Conservation (phyloP, 148 eudicot species). For the Heliosperma pusillum region DNA sequence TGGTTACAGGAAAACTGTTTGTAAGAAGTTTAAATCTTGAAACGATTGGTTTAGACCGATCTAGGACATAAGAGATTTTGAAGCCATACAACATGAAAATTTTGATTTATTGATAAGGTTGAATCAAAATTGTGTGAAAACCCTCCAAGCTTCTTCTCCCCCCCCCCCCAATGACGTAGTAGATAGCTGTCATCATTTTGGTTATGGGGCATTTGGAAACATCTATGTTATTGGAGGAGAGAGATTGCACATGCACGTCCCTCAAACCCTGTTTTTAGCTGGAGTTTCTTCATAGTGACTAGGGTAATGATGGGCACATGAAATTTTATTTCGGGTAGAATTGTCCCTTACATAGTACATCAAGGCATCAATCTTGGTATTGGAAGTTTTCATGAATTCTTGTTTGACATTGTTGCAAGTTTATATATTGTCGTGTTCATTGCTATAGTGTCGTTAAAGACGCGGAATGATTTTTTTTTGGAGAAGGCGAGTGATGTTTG, state of each 20-base stretch:
- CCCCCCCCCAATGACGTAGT: background rate
- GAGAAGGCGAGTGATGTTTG: background rate
- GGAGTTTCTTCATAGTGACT: no score
- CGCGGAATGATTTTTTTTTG: background rate
- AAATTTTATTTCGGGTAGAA: no score
- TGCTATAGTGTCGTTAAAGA: background rate
- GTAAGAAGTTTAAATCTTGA: background rate
- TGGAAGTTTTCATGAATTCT: no score
- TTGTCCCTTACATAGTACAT: no score
- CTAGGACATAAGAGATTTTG: conserved; percentile 3
- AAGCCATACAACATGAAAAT: background rate
- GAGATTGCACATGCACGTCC: no score
- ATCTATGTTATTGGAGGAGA: no score
- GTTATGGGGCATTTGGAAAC: no score
- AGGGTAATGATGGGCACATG: no score
- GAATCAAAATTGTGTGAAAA: background rate
- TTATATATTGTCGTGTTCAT: background rate
- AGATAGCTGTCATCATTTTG: background rate
- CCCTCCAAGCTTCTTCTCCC: background rate
- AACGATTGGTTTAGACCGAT: background rate
- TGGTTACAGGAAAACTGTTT: background rate
- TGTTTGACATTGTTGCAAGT: conserved; percentile 1
- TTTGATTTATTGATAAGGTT: background rate
- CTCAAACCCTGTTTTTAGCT: no score
- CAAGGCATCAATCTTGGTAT: no score